Base-by-base conservation (phyloP, 345 rosid genomes). In the Salix koriyanagi region DNA sequence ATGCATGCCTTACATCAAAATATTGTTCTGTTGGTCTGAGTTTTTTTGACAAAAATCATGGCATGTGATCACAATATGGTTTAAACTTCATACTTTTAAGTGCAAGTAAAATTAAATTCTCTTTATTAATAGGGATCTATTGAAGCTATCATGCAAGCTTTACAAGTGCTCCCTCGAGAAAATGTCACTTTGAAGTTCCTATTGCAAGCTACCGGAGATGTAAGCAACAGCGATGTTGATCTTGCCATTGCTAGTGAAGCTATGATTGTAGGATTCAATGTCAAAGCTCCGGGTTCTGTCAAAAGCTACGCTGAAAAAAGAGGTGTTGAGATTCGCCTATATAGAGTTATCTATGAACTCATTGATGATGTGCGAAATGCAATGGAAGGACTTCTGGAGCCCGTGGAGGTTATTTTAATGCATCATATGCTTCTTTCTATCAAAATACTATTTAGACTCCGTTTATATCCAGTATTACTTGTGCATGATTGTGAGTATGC, bases 321-420 rank as follows among this genome's bases (percentile, higher is more conserved):
- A 88, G 94, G 96, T 71, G 98, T 96, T 74, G 99, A 96, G 90
- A 91, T 96, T 85, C 90, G 97, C 76, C 84, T 87, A 13, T 96
- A 96, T 61, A 93, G 79, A 84, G 94, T 96, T 76, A 96, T 96
- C 81, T 96, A 96, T 82, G 99, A 96, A 69, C 97, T 96, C 71
- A 89, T 96, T 79, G 92, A 96, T 73, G 99, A 96, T 70, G 86
- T 96, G 60, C 87, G 99, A 69, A 90, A 91, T 70, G 99, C 98
- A 48, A 96, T 93, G 99, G 99, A 96, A 87, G 99, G 99, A 83
- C 98, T 93, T 77, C 90, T 96, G 11, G 96, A 96, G 64, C 83
- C 89, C 77, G 86, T 90, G 76, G 96, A 96, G 99, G 99, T 96
- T 54, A 60, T 14, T 81, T 48, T 81, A 83, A 83, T 72, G 9